Conservation (phyloP, 305 asterid genomes). For the Rubia peregrina region DNA sequence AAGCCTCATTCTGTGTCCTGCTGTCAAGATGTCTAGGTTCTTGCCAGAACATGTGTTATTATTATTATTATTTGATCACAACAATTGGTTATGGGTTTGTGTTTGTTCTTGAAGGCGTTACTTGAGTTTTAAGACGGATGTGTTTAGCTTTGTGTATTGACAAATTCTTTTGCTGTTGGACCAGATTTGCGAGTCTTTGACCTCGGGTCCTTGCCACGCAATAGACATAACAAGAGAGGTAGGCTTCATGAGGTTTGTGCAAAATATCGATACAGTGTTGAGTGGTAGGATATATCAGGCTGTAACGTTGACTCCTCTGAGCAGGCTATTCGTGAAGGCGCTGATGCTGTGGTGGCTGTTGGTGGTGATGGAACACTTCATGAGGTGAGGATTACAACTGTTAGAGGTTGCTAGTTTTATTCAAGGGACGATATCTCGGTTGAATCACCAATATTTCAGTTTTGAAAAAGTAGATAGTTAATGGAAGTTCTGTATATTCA, state of each 20-base stretch:
- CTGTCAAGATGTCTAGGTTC: too few species aligned
- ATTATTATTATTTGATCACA: too few species aligned
- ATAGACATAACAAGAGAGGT: slow-evolving; percentile 86
- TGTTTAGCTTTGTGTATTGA: background rate
- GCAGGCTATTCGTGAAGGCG: slow-evolving; percentile 94
- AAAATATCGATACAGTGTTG: slow-evolving; percentile 11
- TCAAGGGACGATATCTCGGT: background rate
- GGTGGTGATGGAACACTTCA: slow-evolving; percentile 98
- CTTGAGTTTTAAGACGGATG: background rate
- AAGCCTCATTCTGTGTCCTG: too few species aligned
- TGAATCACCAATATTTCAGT: background rate
- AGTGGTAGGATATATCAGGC: slow-evolving; percentile 12
- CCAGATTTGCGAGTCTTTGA: slow-evolving; percentile 81
- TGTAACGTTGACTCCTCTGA: slow-evolving; percentile 20
- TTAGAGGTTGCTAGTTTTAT: background rate
- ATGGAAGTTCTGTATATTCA: background rate
- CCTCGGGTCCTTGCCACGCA: slow-evolving; percentile 84
- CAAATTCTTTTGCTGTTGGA: background rate
- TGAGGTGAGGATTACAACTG: slow-evolving; percentile 40
- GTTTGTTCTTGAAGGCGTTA: background rate
- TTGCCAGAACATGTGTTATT: background rate
- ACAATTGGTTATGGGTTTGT: background rate
- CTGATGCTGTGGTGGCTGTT: slow-evolving; percentile 85
- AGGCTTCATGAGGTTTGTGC: slow-evolving; percentile 21
- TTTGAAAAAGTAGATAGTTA: background rate